A percentile compares a stretch with the other conserved stretches of the same genome.
Conservation (phyloP, 805 yeast species). For the Wickerhamomyces ciferrii region DNA sequence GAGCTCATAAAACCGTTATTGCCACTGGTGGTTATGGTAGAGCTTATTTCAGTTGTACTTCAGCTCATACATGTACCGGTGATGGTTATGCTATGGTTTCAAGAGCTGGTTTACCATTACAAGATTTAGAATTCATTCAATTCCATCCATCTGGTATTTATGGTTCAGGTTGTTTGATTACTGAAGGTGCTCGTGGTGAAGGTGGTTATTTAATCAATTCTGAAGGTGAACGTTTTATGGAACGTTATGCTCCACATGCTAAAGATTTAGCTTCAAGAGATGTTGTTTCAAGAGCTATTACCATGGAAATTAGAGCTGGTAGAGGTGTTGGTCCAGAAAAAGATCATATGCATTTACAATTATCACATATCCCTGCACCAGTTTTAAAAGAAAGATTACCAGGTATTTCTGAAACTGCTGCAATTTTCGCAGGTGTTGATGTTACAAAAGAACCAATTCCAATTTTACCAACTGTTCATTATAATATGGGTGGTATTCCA, state of each 20-base stretch:
- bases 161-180: constrained; percentile 97
- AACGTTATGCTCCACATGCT: constrained; percentile 98
- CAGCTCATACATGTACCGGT: constrained; percentile 99
- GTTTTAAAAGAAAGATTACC: constrained; percentile 95
- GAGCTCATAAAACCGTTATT: constrained; percentile 91
- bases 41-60: constrained; percentile 97
- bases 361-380: constrained; percentile 87
- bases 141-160: constrained; percentile 99
- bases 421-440: constrained; percentile 98
- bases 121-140: constrained; percentile 96
- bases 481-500: constrained; percentile 99
- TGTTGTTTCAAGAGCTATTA: constrained; percentile 96
- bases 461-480: constrained; percentile 95
- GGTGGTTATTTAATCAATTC: constrained; percentile 96
- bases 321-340: constrained; percentile 97
- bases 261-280: constrained; percentile 98
- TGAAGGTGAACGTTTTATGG: constrained; percentile 99
- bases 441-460: constrained; percentile 99
- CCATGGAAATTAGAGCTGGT: constrained; percentile 97
- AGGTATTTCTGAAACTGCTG: constrained; percentile 98
- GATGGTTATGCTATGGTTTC: constrained; percentile 98
- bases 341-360: constrained; percentile 94
- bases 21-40: constrained; percentile 99
- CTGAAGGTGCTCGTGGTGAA: constrained; percentile 99
- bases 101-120: constrained; percentile 96